Conservation (phyloP, 768 basidiomycete genomes). For the Royoungia palumana region DNA sequence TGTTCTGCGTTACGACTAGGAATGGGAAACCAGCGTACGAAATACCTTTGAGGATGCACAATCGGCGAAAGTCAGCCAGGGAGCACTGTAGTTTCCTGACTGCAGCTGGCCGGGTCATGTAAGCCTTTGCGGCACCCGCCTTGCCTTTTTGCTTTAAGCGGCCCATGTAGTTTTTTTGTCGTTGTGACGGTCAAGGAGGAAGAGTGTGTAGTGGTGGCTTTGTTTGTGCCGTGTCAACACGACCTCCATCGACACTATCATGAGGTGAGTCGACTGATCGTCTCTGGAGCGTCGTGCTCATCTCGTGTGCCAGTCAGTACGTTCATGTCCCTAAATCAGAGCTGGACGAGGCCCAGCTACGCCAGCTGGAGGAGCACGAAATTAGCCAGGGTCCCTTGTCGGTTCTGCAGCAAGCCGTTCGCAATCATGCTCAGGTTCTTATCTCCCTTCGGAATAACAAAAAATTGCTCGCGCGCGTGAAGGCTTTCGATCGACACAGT, state of each 20-base stretch:
- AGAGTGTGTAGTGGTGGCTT: slow-evolving; percentile 5
- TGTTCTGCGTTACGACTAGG: slow-evolving; percentile 31
- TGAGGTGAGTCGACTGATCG: slow-evolving; percentile 29
- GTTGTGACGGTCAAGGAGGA: background rate
- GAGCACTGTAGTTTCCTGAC: slow-evolving; percentile 97
- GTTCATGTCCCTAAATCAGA: slow-evolving; percentile 96
- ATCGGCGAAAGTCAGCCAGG: slow-evolving; percentile 90
- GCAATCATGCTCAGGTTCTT: slow-evolving; percentile 96
- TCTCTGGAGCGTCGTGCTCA: slow-evolving; percentile 9
- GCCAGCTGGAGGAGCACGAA: slow-evolving; percentile 96
- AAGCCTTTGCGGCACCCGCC: slow-evolving; percentile 88
- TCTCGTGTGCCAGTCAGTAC: slow-evolving; percentile 69
- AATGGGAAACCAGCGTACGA: slow-evolving; percentile 1
- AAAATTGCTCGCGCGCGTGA: slow-evolving; percentile 92
- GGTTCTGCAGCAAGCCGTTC: slow-evolving; percentile 93
- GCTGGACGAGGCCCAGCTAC: slow-evolving; percentile 93
- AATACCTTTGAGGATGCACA: slow-evolving; percentile 95
- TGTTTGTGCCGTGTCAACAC: slow-evolving; percentile 34
- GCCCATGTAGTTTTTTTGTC: slow-evolving; percentile 56
- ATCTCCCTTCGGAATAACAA: slow-evolving; percentile 98
- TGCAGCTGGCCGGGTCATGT: slow-evolving; percentile 85
- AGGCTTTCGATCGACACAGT: slow-evolving; percentile 97
- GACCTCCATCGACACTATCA: slow-evolving; percentile 16
- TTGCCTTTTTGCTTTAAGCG: slow-evolving; percentile 82
- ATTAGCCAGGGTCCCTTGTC: slow-evolving; percentile 97